These are phyloP conservation scores for Metschnikowia borealis DNA, from an alignment of 805 yeast species.

Conservation along the genomic window DNA sequence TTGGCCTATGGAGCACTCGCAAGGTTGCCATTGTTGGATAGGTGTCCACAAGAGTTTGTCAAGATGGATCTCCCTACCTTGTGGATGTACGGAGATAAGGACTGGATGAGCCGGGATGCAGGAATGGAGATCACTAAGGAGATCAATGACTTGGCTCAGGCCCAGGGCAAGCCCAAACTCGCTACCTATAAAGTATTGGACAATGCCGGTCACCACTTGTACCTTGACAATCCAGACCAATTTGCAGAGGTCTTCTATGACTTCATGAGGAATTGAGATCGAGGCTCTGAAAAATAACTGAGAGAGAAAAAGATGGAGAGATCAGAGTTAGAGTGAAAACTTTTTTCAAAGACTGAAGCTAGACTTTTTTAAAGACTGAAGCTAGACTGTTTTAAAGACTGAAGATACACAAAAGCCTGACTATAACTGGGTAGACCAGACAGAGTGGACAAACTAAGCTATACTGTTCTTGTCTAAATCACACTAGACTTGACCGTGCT, in stretches of 20 bases:
- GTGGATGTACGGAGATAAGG: constrained; percentile 65
- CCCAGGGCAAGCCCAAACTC: constrained; percentile 8
- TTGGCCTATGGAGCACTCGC: constrained; percentile 59
- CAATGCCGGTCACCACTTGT: constrained; percentile 53
- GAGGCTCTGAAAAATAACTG: no score
- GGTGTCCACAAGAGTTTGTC: constrained; percentile 43
- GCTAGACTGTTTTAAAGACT: no score
- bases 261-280: background rate
- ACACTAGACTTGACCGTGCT: no score
- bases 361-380: no score
- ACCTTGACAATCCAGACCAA: constrained; percentile 45
- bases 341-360: no score
- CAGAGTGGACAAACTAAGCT: no score
- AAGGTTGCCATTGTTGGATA: constrained; percentile 51
- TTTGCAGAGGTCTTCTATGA: constrained; percentile 21
- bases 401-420: no score
- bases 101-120: constrained; percentile 67
- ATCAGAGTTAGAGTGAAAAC: no score
- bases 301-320: no score
- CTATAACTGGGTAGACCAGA: no score
- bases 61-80: constrained; percentile 42
- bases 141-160: constrained; percentile 15
- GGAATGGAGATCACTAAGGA: constrained; percentile 37
- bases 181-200: constrained; percentile 29
- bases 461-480: no score